Percentiles rank a stretch among this genome's conserved stretches.
These are phyloP conservation scores for Phytopythium mirpurense DNA, from an alignment of 352 stramenopile genomes.

Conservation along the genomic window DNA sequence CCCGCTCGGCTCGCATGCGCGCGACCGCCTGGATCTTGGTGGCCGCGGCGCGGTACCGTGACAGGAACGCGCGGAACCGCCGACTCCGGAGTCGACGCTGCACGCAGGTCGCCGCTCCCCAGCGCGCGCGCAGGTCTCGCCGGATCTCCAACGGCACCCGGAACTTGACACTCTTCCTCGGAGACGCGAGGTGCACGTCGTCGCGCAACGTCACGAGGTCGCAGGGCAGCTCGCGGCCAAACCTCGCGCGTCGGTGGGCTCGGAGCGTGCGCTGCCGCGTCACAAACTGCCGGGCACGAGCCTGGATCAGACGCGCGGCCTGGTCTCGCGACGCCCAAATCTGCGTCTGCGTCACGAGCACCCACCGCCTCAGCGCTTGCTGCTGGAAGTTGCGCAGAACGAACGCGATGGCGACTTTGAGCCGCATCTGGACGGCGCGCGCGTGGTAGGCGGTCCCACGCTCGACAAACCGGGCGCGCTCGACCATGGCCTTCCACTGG, in stretches of 20 bases:
- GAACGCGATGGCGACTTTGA: slow-evolving; percentile 63
- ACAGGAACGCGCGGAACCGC: slow-evolving; percentile 47
- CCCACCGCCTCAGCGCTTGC: slow-evolving; percentile 56
- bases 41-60: slow-evolving; percentile 44
- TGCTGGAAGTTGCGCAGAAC: slow-evolving; percentile 60
- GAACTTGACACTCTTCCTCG: slow-evolving; percentile 30
- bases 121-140: slow-evolving; percentile 47
- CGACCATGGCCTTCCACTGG: slow-evolving; percentile 81
- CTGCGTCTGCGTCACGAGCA: slow-evolving; percentile 35
- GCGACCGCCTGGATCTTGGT: slow-evolving; percentile 53
- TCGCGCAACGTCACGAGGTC: slow-evolving; percentile 29
- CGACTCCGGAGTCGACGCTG: slow-evolving; percentile 48
- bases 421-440: slow-evolving; percentile 42
- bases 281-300: slow-evolving; percentile 35
- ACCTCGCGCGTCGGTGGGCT: slow-evolving; percentile 34
- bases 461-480: slow-evolving; percentile 44
- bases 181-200: slow-evolving; percentile 48
- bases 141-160: slow-evolving; percentile 46
- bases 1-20: slow-evolving; percentile 40
- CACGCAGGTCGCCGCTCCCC: slow-evolving; percentile 47
- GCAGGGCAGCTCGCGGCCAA: slow-evolving; percentile 11
- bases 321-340: slow-evolving; percentile 62
- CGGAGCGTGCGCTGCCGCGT: slow-evolving; percentile 30
- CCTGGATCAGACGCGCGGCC: slow-evolving; percentile 48
- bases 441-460: slow-evolving; percentile 62